These are phyloP conservation scores for Pseudocercospora crystallina DNA, from an alignment of 2,329 filamentous ascomycete genomes.

Conservation along the genomic window DNA sequence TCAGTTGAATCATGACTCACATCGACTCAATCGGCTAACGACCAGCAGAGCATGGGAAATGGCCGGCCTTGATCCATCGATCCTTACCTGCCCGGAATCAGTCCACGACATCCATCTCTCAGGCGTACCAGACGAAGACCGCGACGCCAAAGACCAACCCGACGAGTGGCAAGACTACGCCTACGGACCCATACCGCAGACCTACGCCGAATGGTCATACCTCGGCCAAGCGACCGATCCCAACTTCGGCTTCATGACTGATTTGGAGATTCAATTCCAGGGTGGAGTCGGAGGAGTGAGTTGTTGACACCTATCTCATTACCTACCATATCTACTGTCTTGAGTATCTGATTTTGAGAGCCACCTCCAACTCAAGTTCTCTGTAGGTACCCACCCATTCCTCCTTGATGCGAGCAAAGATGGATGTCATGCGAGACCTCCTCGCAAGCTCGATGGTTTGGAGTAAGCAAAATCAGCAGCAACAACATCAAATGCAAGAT, in stretches of 20 bases:
- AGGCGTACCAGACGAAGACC: slow-evolving; percentile 20
- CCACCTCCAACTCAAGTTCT: no score
- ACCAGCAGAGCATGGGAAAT: slow-evolving; percentile 23
- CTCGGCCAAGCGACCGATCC: slow-evolving; percentile 21
- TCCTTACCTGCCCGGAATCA: slow-evolving; percentile 21
- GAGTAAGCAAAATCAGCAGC: no score
- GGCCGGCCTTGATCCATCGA: slow-evolving; percentile 23
- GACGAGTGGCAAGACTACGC: slow-evolving; percentile 23
- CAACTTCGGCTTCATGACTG: slow-evolving; percentile 22
- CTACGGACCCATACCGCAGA: slow-evolving; percentile 22
- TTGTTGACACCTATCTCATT: slow-evolving; percentile 4
- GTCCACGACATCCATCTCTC: slow-evolving; percentile 21
- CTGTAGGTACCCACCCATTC: no score
- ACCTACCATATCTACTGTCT: no score
- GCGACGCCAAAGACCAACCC: slow-evolving; percentile 16
- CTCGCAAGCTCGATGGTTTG: no score
- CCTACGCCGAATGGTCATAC: slow-evolving; percentile 22
- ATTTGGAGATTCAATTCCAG: slow-evolving; percentile 20
- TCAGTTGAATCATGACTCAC: not conserved
- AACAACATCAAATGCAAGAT: no score
- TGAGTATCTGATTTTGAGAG: no score
- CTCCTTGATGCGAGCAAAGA: no score
- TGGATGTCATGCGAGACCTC: no score
- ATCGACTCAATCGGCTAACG: not conserved
- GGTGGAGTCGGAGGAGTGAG: slow-evolving; percentile 16